Base-by-base conservation (phyloP, 495 filamentous ascomycete species). In the Pseudevernia furfuracea region DNA sequence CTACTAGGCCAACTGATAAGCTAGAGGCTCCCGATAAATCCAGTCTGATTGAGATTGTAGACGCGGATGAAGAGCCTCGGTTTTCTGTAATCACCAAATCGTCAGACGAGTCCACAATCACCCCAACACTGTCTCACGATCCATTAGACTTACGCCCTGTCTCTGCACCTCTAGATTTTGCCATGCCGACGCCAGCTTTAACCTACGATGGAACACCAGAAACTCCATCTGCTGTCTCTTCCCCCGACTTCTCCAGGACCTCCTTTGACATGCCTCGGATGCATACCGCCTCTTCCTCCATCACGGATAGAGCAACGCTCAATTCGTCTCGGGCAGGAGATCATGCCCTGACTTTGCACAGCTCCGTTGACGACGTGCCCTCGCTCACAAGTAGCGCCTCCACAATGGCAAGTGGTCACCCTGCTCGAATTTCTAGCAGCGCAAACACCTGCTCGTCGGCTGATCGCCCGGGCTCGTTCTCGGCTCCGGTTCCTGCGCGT, bases 341-440 rank as follows among this genome's bases (percentile, higher is more conserved):
- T 60, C 83, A 84, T 38, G 82, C 83, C 9, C 84, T 84, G 19
- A 84, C 86, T 64, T 65, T 87, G 17, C 87, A 91, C 59, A 80
- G 86, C 25, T 96, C 92, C 10, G 81, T 91, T 30, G 91, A 96
- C 63, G 90, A 92, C 75, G 89, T 93, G 15, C 92, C 92, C 10
- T 96, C 91, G 38, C 75, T 96, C 37, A 92, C 87, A 23, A 92
- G 89, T 74, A 92, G 89, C 71, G 85, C 90, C 68, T 96, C 92
- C 1, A 92, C 90, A 19, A 89, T 86, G 85, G 30, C 52, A 34
- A 86, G 87, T 63, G 84, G 65, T 36, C 66, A 66, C 61, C 71
- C 77, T 66, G 68, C 76, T 66, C 79, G 80, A 21, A 72, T 84
- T 60, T 79, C 78, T 25, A 75, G 75, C 30, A 77, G 74, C 9